Evolutionary conservation across 805 yeast species (phyloP).

Genomic region (Diddensiella caesifluorescens): DNA sequence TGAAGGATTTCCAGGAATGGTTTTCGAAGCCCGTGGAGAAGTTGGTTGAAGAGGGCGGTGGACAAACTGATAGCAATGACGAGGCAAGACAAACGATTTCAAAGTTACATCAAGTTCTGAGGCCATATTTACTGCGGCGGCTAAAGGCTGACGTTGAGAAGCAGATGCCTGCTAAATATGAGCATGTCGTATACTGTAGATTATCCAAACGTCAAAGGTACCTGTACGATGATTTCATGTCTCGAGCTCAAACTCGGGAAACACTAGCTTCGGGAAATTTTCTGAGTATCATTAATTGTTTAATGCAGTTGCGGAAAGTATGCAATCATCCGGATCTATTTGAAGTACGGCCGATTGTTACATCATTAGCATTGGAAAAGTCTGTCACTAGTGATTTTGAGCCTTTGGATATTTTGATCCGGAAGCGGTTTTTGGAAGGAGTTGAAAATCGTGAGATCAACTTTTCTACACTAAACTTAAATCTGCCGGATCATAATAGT

Average conservation of each 20-base stretch:
- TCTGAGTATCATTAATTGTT: constrained; percentile 88
- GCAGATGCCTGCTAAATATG: constrained; percentile 98
- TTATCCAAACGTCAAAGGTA: constrained; percentile 88
- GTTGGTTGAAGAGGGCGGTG: constrained; percentile 76
- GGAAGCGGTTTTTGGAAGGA: constrained; percentile 24
- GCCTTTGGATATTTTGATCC: constrained; percentile 38
- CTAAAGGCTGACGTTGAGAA: constrained; percentile 95
- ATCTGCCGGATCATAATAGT: constrained; percentile 49
- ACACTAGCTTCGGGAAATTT: constrained; percentile 93
- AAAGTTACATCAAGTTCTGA: constrained; percentile 83
- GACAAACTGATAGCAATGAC: constrained; percentile 33
- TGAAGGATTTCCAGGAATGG: constrained; percentile 97
- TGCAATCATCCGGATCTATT: constrained; percentile 95
- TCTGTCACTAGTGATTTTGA: constrained; percentile 53
- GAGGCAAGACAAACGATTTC: constrained; percentile 84
- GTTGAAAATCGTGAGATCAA: constrained; percentile 35
- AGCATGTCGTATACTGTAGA: constrained; percentile 88
- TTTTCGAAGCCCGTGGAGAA: constrained; percentile 96
- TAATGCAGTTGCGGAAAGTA: constrained; percentile 95
- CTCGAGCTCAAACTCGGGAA: constrained; percentile 90
- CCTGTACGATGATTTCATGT: constrained; percentile 93
- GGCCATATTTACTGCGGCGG: constrained; percentile 89
- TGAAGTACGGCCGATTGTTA: constrained; percentile 90
- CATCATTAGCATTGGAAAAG: constrained; percentile 73
- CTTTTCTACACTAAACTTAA: constrained; percentile 55